Base-by-base conservation (phyloP, 2,329 filamentous ascomycete species). In the Alternaria arborescens region DNA sequence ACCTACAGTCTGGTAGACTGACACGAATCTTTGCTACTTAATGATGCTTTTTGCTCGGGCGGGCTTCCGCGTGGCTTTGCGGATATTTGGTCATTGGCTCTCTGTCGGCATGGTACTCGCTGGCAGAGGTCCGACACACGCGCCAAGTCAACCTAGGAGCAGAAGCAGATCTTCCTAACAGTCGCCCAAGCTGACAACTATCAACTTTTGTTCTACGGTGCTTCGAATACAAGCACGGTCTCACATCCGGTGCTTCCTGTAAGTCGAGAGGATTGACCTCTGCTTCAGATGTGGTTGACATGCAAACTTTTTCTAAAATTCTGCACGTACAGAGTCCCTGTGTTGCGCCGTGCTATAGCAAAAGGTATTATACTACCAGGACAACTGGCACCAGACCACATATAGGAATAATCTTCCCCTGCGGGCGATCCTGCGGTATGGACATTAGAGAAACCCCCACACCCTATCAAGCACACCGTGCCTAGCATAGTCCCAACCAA, bases 1-100 rank as follows among this genome's bases (percentile, higher is more conserved):
- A 36, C 16, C 10, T 38, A 50, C 18, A 48, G 34, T 38, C 32
- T 36, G 32, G 18, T 22, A 22, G 30, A 50, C 46, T 36, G 32
- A 50, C 34, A n/a, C 20, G 30, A 50, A 38, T 18, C 50, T 52
- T 30, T 52, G 34, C 32, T 52, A 20, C 36, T 43, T 22, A 18
- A 38, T 41, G 24, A 28, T 60, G 58, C 52, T 60, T 56, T 58
- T 60, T 59, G 22, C 52, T 51, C 52, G 34, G 41, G 52, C 52
- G 52, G 20, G 16, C 56, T 55, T 59, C 51, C 36, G 51, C 36
- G 16, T 56, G 24, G 44, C 44, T 46, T 41, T 44, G 52, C 46
- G 57, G 24, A 43, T 18, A 51, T 43, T 50, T 40, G 12, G 36
- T 38, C 28, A 56, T 60, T 56, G 41, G 52, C 28, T 34, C 46